Evolutionary conservation across 257 asterid species (phyloP).

Genomic region (Nicotiana benthamiana): DNA sequence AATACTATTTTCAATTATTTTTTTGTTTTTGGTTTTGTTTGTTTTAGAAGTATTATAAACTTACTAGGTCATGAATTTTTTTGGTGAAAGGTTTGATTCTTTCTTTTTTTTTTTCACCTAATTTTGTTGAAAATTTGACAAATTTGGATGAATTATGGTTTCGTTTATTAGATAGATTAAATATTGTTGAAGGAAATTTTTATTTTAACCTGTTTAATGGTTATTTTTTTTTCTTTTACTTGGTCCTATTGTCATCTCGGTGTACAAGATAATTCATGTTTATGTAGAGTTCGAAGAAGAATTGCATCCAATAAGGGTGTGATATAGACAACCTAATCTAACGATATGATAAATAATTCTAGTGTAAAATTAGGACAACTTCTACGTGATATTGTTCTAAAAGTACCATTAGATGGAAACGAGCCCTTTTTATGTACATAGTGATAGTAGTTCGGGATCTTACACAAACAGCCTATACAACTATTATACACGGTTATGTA

Average conservation of each 20-base stretch:
- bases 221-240: no score
- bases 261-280: no score
- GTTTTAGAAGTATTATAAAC: background rate
- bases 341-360: background rate
- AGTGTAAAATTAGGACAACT: background rate
- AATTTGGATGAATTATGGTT: background rate
- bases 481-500: no score
- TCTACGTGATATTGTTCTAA: background rate
- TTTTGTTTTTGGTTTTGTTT: background rate
- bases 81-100: no score
- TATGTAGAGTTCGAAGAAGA: no score
- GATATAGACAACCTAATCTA: no score
- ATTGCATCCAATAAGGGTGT: rapidly evolving
- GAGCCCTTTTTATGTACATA: background rate
- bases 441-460: no score
- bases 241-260: background rate
- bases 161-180: background rate
- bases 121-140: background rate
- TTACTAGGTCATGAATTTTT: background rate
- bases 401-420: background rate
- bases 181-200: background rate
- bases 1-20: background rate
- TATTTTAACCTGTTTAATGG: no score
- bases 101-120: no score
- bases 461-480: no score